Conservation (phyloP, 495 filamentous ascomycete species). For the Cercophora sp. region DNA sequence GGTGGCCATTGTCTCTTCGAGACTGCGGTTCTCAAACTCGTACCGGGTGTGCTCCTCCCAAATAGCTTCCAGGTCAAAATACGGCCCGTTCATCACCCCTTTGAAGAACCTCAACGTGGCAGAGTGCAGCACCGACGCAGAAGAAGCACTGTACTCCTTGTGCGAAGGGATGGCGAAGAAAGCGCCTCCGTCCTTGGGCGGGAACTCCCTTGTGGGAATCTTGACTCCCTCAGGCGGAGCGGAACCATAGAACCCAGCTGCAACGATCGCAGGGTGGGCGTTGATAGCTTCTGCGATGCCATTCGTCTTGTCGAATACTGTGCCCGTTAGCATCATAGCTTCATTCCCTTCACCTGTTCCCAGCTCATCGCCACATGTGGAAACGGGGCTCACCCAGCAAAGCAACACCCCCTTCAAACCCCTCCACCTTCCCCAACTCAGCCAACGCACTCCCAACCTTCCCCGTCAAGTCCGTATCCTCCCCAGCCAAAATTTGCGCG, state of each 20-base stretch:
- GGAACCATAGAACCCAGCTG: slow-evolving; percentile 29
- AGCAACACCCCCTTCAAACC: slow-evolving; percentile 27
- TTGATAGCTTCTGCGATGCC: too few species aligned
- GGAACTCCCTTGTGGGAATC: slow-evolving; percentile 23
- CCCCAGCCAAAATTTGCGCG: slow-evolving; percentile 30
- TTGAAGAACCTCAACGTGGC: slow-evolving; percentile 52
- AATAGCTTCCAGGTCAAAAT: slow-evolving; percentile 57
- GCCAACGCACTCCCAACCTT: slow-evolving; percentile 15
- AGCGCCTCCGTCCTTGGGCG: slow-evolving; percentile 21
- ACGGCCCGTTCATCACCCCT: slow-evolving; percentile 45
- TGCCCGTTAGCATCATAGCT: too few species aligned
- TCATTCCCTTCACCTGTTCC: too few species aligned
- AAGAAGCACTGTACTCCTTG: slow-evolving; percentile 31
- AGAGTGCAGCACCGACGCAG: too few species aligned
- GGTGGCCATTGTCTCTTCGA: slow-evolving; percentile 54
- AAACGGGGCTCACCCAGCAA: too few species aligned
- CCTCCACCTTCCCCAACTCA: slow-evolving; percentile 22
- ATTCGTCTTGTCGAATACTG: too few species aligned
- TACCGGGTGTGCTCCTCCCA: slow-evolving; percentile 57
- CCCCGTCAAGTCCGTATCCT: not conserved
- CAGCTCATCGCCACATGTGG: too few species aligned
- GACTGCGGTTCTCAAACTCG: slow-evolving; percentile 52
- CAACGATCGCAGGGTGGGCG: too few species aligned
- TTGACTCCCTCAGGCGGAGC: not conserved
- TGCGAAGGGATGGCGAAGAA: slow-evolving; percentile 43